Percentiles rank a stretch among this genome's conserved stretches.
Evolutionary conservation across 1,284 basidiomycete species (phyloP).

Genomic region (Chiua sp.): DNA sequence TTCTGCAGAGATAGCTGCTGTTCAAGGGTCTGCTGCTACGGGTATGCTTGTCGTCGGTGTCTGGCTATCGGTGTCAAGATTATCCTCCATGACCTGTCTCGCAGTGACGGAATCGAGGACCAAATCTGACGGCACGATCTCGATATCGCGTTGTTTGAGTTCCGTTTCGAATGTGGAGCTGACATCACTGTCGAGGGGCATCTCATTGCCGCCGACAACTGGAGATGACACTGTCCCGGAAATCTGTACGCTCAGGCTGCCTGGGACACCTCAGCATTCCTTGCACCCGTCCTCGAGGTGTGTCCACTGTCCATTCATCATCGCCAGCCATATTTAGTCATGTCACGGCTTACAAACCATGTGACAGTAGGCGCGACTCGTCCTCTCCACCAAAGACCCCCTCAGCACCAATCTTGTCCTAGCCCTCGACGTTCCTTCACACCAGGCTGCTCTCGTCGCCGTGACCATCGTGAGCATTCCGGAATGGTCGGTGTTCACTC

Average conservation of each 20-base stretch:
- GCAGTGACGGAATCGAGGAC: conserved; percentile 39
- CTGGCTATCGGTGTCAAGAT: conserved; percentile 22
- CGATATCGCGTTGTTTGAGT: conserved; percentile 26
- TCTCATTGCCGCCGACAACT: neutral
- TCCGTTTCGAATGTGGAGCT: conserved; percentile 29
- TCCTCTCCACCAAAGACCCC: conserved; percentile 31
- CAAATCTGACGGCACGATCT: conserved; percentile 32
- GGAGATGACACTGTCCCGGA: conserved; percentile 4
- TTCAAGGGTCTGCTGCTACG: conserved; percentile 27
- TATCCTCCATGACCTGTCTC: conserved; percentile 36
- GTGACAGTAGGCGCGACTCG: conserved; percentile 23
- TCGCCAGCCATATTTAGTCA: no score
- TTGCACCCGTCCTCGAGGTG: no score
- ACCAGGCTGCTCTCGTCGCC: conserved; percentile 23
- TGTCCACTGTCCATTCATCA: conserved; percentile 38
- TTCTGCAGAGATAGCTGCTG: conserved; percentile 25
- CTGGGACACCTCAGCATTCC: conserved; percentile 40
- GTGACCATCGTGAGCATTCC: no score
- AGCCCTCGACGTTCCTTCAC: neutral
- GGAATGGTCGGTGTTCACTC: no score
- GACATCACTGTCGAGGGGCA: neutral
- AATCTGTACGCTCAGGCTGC: conserved; percentile 25
- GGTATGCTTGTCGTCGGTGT: conserved; percentile 23
- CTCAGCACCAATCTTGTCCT: conserved; percentile 29
- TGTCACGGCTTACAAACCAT: no score